phyloP scores from a whole-genome alignment of 2,329 filamentous ascomycete genomes.

The Cytospora chrysosperma region DNA sequence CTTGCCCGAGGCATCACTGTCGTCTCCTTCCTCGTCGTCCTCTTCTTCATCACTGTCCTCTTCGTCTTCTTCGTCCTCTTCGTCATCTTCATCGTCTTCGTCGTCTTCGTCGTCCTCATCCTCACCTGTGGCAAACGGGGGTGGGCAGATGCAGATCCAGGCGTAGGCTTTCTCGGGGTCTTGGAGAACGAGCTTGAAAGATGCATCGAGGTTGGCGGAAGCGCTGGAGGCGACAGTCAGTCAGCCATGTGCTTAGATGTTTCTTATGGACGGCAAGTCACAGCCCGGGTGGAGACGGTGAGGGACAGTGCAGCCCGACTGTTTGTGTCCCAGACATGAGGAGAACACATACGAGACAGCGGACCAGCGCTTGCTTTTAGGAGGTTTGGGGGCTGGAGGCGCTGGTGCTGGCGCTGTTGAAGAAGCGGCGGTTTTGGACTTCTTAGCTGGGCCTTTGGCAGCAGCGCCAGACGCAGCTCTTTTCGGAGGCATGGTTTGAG shows the following conservation, averaged over 20 bases:
- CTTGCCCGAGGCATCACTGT: not conserved
- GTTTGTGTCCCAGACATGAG: too few species aligned
- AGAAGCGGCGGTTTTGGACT: not conserved
- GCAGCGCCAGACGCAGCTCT: not conserved
- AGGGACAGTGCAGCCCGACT: not conserved
- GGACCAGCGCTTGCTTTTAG: not conserved
- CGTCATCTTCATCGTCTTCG: not conserved
- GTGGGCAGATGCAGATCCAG: slow-evolving; percentile 7
- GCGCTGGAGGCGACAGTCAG: not conserved
- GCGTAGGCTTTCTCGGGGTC: not conserved
- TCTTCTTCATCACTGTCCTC: not conserved
- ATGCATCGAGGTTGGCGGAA: slow-evolving; percentile 1
- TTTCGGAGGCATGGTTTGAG: slow-evolving; percentile 13
- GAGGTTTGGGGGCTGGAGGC: not conserved
- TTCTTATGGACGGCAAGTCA: not conserved
- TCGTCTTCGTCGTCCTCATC: not conserved
- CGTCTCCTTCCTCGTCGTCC: not conserved
- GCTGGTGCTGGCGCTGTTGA: not conserved
- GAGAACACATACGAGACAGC: not conserved
- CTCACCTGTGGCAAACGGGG: not conserved
- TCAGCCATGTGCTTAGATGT: not conserved
- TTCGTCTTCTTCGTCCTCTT: too few species aligned
- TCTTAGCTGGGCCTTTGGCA: slow-evolving; percentile 1
- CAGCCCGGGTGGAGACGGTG: not conserved
- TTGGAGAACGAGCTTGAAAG: not conserved